Evolutionary conservation across 768 basidiomycete species (phyloP).

Genomic region (Hericium rajendrae): DNA sequence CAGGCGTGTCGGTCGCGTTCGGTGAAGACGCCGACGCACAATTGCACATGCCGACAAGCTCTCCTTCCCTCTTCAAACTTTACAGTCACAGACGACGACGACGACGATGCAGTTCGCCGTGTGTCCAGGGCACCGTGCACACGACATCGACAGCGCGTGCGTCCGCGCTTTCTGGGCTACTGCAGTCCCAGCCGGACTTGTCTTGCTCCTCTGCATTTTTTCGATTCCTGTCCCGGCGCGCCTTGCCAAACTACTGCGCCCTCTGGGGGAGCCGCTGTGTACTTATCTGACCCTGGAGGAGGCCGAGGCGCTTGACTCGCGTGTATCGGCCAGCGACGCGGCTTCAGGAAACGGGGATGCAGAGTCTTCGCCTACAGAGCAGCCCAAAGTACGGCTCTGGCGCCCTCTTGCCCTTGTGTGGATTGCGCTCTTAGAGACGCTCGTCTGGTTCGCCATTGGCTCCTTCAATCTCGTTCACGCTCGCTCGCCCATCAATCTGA

Average conservation of each 20-base stretch:
- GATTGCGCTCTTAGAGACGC: slow-evolving; percentile 44
- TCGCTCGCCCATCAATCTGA: slow-evolving; percentile 12
- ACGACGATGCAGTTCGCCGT: background rate
- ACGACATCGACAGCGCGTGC: slow-evolving; percentile 20
- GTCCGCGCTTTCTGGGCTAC: slow-evolving; percentile 43
- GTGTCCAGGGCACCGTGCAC: background rate
- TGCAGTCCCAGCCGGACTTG: slow-evolving; percentile 35
- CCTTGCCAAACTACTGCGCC: slow-evolving; percentile 14
- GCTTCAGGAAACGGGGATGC: background rate
- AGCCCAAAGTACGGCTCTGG: slow-evolving; percentile 35
- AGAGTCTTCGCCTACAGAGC: background rate
- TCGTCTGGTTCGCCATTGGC: slow-evolving; percentile 53
- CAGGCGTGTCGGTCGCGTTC: too few species aligned
- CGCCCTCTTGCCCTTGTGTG: slow-evolving; percentile 45
- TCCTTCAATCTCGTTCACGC: slow-evolving; percentile 27
- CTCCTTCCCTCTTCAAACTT: too few species aligned
- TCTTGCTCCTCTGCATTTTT: slow-evolving; percentile 33
- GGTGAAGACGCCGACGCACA: too few species aligned
- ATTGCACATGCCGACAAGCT: too few species aligned
- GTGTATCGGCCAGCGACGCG: background rate
- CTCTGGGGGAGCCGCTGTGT: slow-evolving; percentile 22
- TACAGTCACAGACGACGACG: too few species aligned
- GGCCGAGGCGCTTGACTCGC: slow-evolving; percentile 8
- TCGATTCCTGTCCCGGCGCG: slow-evolving; percentile 10
- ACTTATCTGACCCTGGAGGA: slow-evolving; percentile 34